These are phyloP conservation scores for Oryza punctata DNA, from an alignment of 176 grass and related monocot genomes.

Conservation along the genomic window DNA sequence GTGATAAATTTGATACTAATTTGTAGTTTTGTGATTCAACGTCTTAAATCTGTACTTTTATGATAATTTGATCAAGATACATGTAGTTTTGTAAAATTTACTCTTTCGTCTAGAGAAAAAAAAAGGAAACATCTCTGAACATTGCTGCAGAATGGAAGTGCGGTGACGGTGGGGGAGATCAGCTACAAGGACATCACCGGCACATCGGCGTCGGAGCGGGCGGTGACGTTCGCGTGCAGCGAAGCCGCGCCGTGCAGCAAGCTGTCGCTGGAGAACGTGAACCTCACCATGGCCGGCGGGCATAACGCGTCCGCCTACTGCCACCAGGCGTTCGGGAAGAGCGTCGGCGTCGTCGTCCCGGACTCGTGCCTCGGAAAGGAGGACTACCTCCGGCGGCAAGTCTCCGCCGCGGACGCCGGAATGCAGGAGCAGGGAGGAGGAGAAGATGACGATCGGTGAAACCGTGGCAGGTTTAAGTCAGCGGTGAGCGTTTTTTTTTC, in stretches of 20 bases:
- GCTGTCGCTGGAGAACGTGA: slow-evolving; percentile 34
- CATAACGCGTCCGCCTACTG: slow-evolving; percentile 19
- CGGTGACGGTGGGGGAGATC: slow-evolving; percentile 38
- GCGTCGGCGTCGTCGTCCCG: slow-evolving; percentile 32
- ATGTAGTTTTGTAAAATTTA: too few species aligned
- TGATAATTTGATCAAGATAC: too few species aligned
- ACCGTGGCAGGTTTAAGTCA: too few species aligned
- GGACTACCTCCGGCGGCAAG: slow-evolving; percentile 19
- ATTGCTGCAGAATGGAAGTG: not conserved
- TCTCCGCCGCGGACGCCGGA: not conserved
- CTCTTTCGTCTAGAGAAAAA: too few species aligned
- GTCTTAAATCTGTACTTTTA: too few species aligned
- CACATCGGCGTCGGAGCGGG: slow-evolving; percentile 43
- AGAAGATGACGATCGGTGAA: not conserved
- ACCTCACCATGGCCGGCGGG: slow-evolving; percentile 31
- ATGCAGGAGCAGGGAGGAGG: not conserved
- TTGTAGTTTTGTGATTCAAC: too few species aligned
- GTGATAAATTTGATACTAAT: too few species aligned
- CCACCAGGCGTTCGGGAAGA: slow-evolving; percentile 38
- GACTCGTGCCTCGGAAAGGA: slow-evolving; percentile 41
- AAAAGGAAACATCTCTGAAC: too few species aligned
- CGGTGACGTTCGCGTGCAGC: slow-evolving; percentile 50
- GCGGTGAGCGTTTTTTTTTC: too few species aligned
- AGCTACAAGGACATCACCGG: slow-evolving; percentile 48
- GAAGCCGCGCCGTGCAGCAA: slow-evolving; percentile 37